These are phyloP conservation scores for Capsella bursapastoris DNA, from an alignment of 345 rosid species.

Conservation along the genomic window DNA sequence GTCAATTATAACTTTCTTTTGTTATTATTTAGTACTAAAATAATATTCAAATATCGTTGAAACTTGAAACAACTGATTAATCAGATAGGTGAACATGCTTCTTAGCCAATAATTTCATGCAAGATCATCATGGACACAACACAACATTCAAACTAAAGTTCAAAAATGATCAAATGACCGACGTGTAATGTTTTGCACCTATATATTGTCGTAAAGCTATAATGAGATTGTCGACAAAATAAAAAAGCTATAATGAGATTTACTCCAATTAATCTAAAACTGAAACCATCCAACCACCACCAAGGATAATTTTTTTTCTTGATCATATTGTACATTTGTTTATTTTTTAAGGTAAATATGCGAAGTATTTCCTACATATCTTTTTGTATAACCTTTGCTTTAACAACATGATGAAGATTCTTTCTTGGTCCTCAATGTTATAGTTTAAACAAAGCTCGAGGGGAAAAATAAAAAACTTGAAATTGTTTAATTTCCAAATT, in stretches of 20 bases:
- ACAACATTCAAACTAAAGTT: neutral
- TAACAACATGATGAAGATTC: neutral
- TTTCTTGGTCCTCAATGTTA: neutral
- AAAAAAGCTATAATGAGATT: neutral
- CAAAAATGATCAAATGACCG: neutral
- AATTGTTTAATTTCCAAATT: neutral
- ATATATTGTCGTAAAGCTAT: neutral
- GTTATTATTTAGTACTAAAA: neutral
- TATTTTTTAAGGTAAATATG: neutral
- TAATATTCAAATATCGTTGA: neutral
- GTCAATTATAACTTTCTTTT: neutral
- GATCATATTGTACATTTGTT: neutral
- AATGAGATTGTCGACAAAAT: neutral
- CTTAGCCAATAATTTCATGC: neutral
- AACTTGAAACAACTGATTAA: conserved; percentile 6
- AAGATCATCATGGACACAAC: neutral
- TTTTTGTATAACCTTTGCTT: neutral
- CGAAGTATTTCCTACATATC: neutral
- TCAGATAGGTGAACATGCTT: neutral
- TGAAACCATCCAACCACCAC: neutral
- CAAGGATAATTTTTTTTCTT: neutral
- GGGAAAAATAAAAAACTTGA: neutral
- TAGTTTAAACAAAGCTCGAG: neutral
- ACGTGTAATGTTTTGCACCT: neutral
- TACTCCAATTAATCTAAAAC: neutral